These are phyloP conservation scores for Eucalyptus pauciflora DNA, from an alignment of 345 rosid species.

Conservation along the genomic window DNA sequence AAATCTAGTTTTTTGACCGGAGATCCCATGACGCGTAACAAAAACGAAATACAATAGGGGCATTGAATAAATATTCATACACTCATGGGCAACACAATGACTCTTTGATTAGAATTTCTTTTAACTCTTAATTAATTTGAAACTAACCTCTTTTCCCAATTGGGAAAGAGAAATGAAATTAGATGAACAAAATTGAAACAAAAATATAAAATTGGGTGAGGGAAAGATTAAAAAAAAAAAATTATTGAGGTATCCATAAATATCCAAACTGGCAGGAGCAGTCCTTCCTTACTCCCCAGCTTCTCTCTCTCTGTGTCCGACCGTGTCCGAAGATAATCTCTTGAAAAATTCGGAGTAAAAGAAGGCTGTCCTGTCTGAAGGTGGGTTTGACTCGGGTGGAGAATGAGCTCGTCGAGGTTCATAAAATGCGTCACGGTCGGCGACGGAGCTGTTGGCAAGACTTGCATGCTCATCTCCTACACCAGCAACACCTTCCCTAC, in stretches of 20 bases:
- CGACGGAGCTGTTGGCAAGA: slow-evolving; percentile 79
- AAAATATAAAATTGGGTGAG: background rate
- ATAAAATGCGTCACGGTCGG: slow-evolving; percentile 79
- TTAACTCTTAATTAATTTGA: background rate
- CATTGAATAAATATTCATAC: background rate
- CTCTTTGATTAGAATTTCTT: background rate
- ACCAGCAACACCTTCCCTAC: slow-evolving; percentile 76
- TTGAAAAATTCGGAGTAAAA: background rate
- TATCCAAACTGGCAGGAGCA: background rate
- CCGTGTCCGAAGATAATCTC: background rate
- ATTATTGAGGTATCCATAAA: background rate
- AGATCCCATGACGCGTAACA: background rate
- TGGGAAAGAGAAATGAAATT: background rate
- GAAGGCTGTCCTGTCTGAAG: background rate
- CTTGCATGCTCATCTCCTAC: slow-evolving; percentile 74
- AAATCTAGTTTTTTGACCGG: too few relatives aligned
- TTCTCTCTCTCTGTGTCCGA: background rate
- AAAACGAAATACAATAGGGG: background rate
- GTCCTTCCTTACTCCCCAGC: background rate
- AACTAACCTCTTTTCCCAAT: background rate
- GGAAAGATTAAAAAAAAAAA: background rate
- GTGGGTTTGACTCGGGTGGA: background rate
- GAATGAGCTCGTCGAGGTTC: slow-evolving; percentile 70
- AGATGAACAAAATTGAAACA: background rate
- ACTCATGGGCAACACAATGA: background rate